Conservation (phyloP, 1,284 basidiomycete genomes). For the Lentinula novae-zelandiae region DNA sequence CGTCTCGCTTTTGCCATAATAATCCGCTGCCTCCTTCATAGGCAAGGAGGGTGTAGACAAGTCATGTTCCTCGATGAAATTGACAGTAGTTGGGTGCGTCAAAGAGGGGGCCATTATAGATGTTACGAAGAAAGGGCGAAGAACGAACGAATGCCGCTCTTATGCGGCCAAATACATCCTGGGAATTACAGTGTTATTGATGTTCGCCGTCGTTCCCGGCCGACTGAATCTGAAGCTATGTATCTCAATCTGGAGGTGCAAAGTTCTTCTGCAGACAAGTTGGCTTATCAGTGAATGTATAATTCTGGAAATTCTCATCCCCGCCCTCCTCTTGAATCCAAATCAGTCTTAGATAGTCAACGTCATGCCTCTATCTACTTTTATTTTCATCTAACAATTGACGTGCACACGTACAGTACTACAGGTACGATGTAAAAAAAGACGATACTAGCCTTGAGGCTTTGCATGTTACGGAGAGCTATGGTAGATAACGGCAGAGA, state of each 20-base stretch:
- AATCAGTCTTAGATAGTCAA: no score
- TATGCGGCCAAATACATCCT: not conserved
- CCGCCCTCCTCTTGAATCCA: no score
- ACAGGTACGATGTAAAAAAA: not conserved
- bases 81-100: conserved; percentile 57
- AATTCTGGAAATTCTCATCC: no score
- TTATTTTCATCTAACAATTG: not conserved
- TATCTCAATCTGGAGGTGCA: no score
- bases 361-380: no score
- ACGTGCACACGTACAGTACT: not conserved
- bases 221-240: no score
- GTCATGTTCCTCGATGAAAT: conserved; percentile 67
- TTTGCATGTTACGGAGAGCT: no score
- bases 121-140: conserved; percentile 2
- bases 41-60: conserved; percentile 22
- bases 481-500: no score
- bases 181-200: not conserved
- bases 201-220: not conserved
- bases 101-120: conserved; percentile 45
- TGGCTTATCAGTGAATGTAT: no score
- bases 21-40: conserved; percentile 57
- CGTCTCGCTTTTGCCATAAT: conserved; percentile 77
- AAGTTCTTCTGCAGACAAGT: no score
- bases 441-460: not conserved
- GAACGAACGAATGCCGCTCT: conserved; percentile 6